Evolutionary conservation across 1,284 basidiomycete species (phyloP), one percentile per base, ranked within the genome.

Genomic region (Trichosporon inkin): DNA sequence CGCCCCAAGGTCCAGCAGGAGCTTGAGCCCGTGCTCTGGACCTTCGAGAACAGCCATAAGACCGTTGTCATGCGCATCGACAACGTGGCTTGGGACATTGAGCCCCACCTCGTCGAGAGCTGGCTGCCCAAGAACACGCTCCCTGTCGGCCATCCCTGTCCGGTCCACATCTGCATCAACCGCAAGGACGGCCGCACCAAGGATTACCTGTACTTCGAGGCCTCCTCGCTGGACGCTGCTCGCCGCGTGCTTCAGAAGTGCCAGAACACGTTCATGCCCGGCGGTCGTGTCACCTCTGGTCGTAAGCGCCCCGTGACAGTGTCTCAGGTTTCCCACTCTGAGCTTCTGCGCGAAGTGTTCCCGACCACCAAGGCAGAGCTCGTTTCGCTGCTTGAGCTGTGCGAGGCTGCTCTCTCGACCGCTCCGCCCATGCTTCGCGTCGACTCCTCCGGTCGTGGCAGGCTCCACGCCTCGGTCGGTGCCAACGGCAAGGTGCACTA

Each of bases 181-280:
- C 68, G 71, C 3, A 62, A 55, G 32, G 74, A 76, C 39, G 78
- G 78, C 0, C 66, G 74, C 20, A 78, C 75, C 5, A 78, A 77
- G 58, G 77, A 79, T 55, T 79, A 72, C 60, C 57, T 78, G 77
- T 79, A 75, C 56, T 64, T 79, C 55, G 78, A 79, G 57, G 75
- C 75, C 6, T 56, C 57, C 13, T 70, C 70, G 2, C 57, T 57
- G n/a, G 60, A 68, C 32, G 72, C 75, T 2, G 75, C 74, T 0
- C 64, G 68, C 8, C 54, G 60, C 6, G 66, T 78, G 17, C 68
- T 79, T 24, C 67, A 76, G 59, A 66, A 59, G n/a, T 62, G 71
- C 47, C 77, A 79, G 56, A 76, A 76, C 44, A 58, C 63, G 2
- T 65, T 72, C 40, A 72, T 79, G 67, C 70, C 76, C 0, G 68